Evolutionary conservation across 345 rosid genomes (phyloP).

Genomic region (Lagerstroemia speciosa): DNA sequence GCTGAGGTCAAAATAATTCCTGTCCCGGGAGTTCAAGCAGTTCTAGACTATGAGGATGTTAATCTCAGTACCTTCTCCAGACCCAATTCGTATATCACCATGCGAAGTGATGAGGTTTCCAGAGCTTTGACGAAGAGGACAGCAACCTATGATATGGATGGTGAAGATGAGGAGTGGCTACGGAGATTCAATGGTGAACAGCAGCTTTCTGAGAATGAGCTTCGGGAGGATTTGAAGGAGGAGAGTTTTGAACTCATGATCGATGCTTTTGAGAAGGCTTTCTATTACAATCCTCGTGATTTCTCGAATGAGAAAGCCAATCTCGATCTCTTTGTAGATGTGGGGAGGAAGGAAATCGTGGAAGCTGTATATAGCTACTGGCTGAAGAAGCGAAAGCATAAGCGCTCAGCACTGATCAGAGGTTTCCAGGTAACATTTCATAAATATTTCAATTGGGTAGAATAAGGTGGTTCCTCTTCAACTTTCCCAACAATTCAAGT

Average conservation of each 20-base stretch:
- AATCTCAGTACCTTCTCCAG: slow-evolving; percentile 28
- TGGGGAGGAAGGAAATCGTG: slow-evolving; percentile 48
- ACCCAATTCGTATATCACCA: slow-evolving; percentile 50
- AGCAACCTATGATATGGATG: slow-evolving; percentile 83
- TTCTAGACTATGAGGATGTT: slow-evolving; percentile 36
- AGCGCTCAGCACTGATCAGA: slow-evolving; percentile 47
- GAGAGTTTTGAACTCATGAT: slow-evolving; percentile 77
- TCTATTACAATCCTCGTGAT: slow-evolving; percentile 48
- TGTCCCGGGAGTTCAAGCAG: slow-evolving; percentile 71
- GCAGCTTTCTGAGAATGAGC: slow-evolving; percentile 18
- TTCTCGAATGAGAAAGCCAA: slow-evolving; percentile 42
- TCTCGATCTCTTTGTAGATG: slow-evolving; percentile 28
- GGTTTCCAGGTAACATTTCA: slow-evolving; percentile 67
- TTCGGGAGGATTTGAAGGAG: slow-evolving; percentile 31
- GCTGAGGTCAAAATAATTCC: slow-evolving; percentile 53
- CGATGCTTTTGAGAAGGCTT: slow-evolving; percentile 78
- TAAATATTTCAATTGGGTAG: neutral
- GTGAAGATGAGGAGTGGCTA: slow-evolving; percentile 91
- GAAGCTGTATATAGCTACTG: slow-evolving; percentile 76
- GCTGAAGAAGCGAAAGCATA: slow-evolving; percentile 65
- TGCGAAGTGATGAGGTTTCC: slow-evolving; percentile 56
- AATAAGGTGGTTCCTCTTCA: too few species aligned
- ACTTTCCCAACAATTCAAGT: neutral
- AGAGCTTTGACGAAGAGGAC: slow-evolving; percentile 61
- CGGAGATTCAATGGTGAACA: slow-evolving; percentile 37